Evolutionary conservation across 2,329 filamentous ascomycete genomes (phyloP).

Genomic region (Colletotrichum cuscutae): DNA sequence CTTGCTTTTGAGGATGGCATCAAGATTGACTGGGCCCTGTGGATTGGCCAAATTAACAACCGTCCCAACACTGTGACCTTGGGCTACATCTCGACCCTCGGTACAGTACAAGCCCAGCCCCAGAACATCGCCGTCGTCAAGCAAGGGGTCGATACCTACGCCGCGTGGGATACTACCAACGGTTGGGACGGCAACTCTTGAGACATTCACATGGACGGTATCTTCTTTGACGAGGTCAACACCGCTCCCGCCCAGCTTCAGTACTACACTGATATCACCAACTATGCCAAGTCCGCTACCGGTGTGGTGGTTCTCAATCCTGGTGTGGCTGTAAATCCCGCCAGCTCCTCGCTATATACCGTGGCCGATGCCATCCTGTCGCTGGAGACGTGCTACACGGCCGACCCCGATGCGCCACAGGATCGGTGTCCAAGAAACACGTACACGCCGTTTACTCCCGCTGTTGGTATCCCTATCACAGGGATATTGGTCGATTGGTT

Average conservation of each 20-base stretch:
- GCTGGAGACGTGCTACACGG: constrained; percentile 1
- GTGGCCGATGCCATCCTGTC: constrained; percentile 7
- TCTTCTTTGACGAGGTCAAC: constrained; percentile 20
- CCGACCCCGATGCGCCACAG: not conserved
- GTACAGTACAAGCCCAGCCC: not conserved
- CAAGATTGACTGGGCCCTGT: constrained; percentile 18
- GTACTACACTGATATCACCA: constrained; percentile 5
- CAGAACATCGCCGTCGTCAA: not conserved
- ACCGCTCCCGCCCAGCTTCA: not conserved
- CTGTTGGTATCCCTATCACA: too few relatives aligned
- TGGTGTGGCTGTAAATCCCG: not conserved
- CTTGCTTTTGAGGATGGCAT: constrained; percentile 2
- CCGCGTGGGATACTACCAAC: not conserved
- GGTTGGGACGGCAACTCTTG: not conserved
- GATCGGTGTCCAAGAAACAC: constrained; percentile 9
- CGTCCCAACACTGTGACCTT: constrained; percentile 8
- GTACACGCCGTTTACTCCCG: constrained; percentile 8
- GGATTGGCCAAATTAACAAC: constrained; percentile 15
- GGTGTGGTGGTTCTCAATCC: constrained; percentile 6
- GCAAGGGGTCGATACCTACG: not conserved
- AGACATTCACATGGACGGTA: constrained; percentile 3
- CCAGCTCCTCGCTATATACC: not conserved
- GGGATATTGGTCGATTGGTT: too few relatives aligned
- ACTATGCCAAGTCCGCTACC: not conserved
- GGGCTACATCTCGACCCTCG: constrained; percentile 16